Base-by-base conservation (phyloP, 2,329 filamentous ascomycete species). In the Graphilbum fragrans region DNA sequence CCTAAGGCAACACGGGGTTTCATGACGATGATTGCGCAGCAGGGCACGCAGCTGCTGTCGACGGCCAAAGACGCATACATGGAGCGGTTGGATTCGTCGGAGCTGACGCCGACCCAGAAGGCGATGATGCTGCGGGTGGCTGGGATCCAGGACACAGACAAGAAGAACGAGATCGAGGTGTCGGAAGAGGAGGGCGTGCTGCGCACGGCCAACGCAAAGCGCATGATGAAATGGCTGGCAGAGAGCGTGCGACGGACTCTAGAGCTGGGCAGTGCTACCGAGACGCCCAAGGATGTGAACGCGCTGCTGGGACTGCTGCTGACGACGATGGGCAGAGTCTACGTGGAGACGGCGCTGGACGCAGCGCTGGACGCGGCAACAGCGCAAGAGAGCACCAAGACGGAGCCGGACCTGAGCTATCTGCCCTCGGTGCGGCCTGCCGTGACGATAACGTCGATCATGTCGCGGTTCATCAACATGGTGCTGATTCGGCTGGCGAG, bases 221-320 rank as follows among this genome's bases (percentile, higher is more conserved):
- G 92, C 43, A 98, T 98, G 88, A 73, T 98, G 45, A 93, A 86
- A 57, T 98, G 92, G 92, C 67, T 98, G 33, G 92, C 92, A 3
- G 92, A 98, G 65, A 87, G 86, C 47, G 90, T 98, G 20, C 84
- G 92, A 32, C 74, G 92, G 48, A 86, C 87, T 0, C 70, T 98
- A 10, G 92, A 98, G 59, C 70, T 98, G n/a, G 87, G 85, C 20
- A 82, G 85, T 20, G 80, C 80, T 39, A 82, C 74, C 43, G 92
- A 98, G 52, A 95, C 87, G 5, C 86, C 92, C 16, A 96, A 94
- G 59, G 92, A 98, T 58, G 86, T 96, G 42, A 83, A 82, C 36
- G 79, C 86, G 45, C 71, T 96, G 20, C 72, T 95, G 27, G 83
- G 82, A 55, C 72, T 96, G 20, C 72, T 98, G 3, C 73, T 96